These are phyloP conservation scores for Prinsepia uniflora DNA, from an alignment of 306 rosid genomes.

Conservation along the genomic window DNA sequence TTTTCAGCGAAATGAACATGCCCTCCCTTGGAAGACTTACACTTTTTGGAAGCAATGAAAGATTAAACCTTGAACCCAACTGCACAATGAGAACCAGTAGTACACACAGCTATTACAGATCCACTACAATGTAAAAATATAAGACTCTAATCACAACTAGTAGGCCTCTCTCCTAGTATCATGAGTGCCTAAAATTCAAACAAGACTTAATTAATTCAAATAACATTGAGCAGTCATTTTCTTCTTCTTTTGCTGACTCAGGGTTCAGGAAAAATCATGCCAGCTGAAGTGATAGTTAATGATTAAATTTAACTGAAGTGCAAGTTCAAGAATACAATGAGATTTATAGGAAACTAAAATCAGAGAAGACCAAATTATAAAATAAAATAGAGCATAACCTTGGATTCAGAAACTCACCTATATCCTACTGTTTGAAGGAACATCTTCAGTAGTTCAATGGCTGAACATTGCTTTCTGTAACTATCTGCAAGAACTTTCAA, in stretches of 20 bases:
- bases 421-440: constrained; percentile 70
- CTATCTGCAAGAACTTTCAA: constrained; percentile 77
- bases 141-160: not conserved
- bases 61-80: not conserved
- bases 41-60: not conserved
- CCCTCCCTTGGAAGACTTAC: not conserved
- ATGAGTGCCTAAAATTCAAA: not conserved
- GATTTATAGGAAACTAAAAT: constrained; percentile 1
- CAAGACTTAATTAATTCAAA: not conserved
- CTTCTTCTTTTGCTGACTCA: not conserved
- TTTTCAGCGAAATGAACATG: constrained; percentile 4
- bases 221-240: not conserved
- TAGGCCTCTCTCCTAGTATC: not conserved
- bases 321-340: not conserved
- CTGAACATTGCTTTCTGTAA: constrained; percentile 81
- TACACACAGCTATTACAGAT: not conserved
- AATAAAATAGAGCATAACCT: not conserved
- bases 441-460: constrained; percentile 80
- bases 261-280: not conserved
- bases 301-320: not conserved
- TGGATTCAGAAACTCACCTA: constrained; percentile 44
- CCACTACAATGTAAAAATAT: not conserved
- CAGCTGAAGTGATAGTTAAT: not conserved
- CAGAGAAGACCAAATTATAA: not conserved
- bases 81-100: not conserved